Evolutionary conservation across 306 rosid species (phyloP), one percentile per base, ranked within the genome.

Genomic region (Astragalus membranaceus): DNA sequence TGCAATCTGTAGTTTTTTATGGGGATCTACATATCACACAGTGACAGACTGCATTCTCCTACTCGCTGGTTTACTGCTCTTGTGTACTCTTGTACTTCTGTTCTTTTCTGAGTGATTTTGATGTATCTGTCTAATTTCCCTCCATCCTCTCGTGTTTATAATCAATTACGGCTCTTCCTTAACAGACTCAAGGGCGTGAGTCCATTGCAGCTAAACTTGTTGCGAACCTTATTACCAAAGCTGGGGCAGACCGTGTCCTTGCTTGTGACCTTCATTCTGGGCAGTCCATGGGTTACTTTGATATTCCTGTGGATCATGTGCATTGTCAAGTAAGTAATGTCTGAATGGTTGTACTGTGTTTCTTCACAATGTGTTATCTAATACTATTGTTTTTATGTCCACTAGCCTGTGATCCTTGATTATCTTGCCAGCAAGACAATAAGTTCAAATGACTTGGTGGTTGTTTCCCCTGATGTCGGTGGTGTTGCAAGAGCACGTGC

Each of bases 401-500:
- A 35, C 72, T 52, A 94, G 99, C 95, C 89, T 42, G 97, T 94
- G 64, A 87, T 94, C 75, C 97, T 94, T 53, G 99, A 94, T 83
- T 94, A 94, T 79, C 97, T 91, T 23, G 99, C 99, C 58, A 94
- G 97, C 89, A 94, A 94, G 89, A 78, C 73, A 26, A 79, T 91
- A 69, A 79, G 86, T 74, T 86, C 86, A 46, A 83, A 82, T 64
- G 99, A 91, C 68, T 80, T 94, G 91, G 97, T 94, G 32, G 99
- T 91, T 71, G 99, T 94, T 76, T 94, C 99, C 70, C 99, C 99
- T 70, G 99, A 94, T 86, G 99, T 91, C 56, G 99, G 99, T 57
- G 97, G 99, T 30, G 99, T 94, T 77, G 99, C 99, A 41, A 94
- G 97, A 75, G 99, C 99, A 48, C 99, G 99, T 73, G 91, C 97